These are phyloP conservation scores for Lagerstroemia speciosa DNA, from an alignment of 345 rosid species.

Conservation along the genomic window DNA sequence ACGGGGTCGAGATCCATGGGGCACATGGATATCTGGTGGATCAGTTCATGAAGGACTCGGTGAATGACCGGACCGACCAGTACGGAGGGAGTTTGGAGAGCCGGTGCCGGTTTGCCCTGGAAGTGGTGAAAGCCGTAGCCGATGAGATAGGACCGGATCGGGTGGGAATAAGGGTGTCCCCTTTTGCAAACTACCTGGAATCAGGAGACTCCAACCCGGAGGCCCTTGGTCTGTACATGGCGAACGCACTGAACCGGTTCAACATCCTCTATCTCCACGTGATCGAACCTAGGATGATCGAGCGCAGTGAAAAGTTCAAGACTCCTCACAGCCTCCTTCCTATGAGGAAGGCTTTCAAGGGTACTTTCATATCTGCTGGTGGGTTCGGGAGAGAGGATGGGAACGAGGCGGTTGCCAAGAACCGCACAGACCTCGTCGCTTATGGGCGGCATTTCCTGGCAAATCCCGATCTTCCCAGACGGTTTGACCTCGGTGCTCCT, in stretches of 20 bases:
- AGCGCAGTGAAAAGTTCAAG: background rate
- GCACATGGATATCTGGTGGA: slow-evolving; percentile 29
- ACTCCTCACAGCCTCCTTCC: slow-evolving; percentile 8
- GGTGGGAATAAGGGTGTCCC: slow-evolving; percentile 16
- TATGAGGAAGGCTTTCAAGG: slow-evolving; percentile 13
- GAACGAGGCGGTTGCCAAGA: slow-evolving; percentile 2
- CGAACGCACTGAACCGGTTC: slow-evolving; percentile 10
- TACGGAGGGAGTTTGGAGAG: slow-evolving; percentile 22
- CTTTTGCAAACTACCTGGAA: slow-evolving; percentile 15
- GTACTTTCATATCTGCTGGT: slow-evolving; percentile 13
- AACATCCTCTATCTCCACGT: slow-evolving; percentile 11
- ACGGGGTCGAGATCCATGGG: slow-evolving; percentile 30
- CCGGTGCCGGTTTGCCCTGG: slow-evolving; percentile 17
- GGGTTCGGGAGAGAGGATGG: slow-evolving; percentile 14
- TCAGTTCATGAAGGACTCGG: slow-evolving; percentile 44
- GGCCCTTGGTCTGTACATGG: slow-evolving; percentile 20
- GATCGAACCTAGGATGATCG: slow-evolving; percentile 11
- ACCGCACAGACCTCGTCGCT: slow-evolving; percentile 10
- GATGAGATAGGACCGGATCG: slow-evolving; percentile 13
- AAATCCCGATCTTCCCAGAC: slow-evolving; percentile 17
- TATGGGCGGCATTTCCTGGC: slow-evolving; percentile 15
- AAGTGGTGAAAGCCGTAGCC: slow-evolving; percentile 13
- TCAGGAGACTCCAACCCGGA: slow-evolving; percentile 20
- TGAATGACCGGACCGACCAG: slow-evolving; percentile 23
- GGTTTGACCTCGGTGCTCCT: slow-evolving; percentile 12